Evolutionary conservation across 2,329 filamentous ascomycete genomes (phyloP), one percentile per base, ranked within the genome.

Genomic region (Arthrobotrys musiformis): DNA sequence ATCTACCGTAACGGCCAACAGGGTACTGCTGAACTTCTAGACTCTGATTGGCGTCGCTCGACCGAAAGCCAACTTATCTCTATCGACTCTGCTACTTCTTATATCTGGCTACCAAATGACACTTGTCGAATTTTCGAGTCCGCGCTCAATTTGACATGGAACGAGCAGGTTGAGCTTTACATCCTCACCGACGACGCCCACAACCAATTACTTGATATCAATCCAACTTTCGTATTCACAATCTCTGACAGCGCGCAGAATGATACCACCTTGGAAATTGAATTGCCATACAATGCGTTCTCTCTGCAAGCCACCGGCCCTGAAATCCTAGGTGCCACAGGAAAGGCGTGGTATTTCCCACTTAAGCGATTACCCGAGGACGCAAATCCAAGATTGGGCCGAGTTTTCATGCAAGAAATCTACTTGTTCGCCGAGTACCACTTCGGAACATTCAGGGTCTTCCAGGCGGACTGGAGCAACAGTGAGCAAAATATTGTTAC

Each of bases 371-470:
- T 78, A 8, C 74, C 74, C 3, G 42, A 72, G 2, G 52, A 46
- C 7, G 74, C 33, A n/a, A 63, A 48, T 24, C 60, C 68, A 13
- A 28, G 72, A 24, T 28, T 76, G 8, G 74, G 74, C 15, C 40
- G 74, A 5, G 66, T 44, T 0, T 78, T 78, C 33, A 72, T 78
- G 54, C 74, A 78, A 26, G 74, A 78, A 37, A 61, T 78, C 11
- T 78, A 78, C 17, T 19, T 78, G 0, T 78, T 78, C 28, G 62
- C 66, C n/a, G 74, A 78, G 42, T 78, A 70, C 26, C 67, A 78
- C 48, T 68, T 66, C 46, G 30, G 24, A 11, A 78, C 37, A 0
- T 78, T 72, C 42, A 60, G 54, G 7, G 22, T 72, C 19, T 70
- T 67, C 42, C 68, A 72, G 40, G 68, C 66, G 2, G 74, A 78